Conservation (phyloP, 169 alveolate genomes). For the Eimeria praecox region DNA sequence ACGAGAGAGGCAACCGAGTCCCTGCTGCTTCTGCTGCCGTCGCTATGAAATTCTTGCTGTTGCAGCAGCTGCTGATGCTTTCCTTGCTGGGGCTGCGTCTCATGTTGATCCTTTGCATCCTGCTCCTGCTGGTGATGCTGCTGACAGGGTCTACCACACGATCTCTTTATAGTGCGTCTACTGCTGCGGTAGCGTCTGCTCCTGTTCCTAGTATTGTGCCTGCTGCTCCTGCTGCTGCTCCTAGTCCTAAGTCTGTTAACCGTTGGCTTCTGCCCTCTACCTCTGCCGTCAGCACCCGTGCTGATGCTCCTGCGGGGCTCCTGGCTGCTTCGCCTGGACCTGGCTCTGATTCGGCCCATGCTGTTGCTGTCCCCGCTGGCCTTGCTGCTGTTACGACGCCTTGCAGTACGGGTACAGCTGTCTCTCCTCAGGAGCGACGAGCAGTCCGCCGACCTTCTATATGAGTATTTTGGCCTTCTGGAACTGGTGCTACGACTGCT, state of each 20-base stretch:
- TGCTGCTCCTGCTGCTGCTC: conserved; percentile 57
- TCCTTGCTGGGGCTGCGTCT: background rate
- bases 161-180: background rate
- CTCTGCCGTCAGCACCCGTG: background rate
- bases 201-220: conserved; percentile 13
- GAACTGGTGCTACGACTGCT: conserved; percentile 59
- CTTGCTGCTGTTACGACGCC: background rate
- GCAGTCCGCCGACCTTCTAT: background rate
- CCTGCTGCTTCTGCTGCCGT: conserved; percentile 10
- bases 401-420: conserved; percentile 41
- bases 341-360: conserved; percentile 17
- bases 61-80: background rate
- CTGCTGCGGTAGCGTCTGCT: conserved; percentile 19
- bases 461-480: background rate
- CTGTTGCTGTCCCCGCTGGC: conserved; percentile 2
- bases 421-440: background rate
- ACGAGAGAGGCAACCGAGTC: conserved; percentile 59
- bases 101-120: background rate
- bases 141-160: background rate
- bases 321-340: background rate
- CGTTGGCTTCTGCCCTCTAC: background rate
- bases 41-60: background rate
- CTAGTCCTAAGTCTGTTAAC: background rate
- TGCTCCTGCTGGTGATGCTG: background rate
- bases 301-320: background rate